These are phyloP conservation scores for Schizosaccharomyces octosporus DNA, from an alignment of 805 yeast genomes.

Conservation along the genomic window DNA sequence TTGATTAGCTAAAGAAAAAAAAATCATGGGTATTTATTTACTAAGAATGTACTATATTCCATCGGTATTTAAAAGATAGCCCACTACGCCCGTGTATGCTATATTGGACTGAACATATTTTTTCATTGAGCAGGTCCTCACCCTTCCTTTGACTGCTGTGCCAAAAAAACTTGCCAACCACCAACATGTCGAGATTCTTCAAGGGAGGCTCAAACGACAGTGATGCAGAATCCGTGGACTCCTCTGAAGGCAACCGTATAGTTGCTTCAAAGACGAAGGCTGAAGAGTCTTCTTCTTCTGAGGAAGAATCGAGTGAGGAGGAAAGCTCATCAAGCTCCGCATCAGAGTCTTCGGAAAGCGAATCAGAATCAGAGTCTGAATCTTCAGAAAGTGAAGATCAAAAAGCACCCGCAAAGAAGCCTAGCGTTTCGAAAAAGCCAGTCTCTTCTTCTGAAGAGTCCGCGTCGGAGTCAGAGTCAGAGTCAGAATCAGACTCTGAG, in stretches of 20 bases:
- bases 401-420: too few species aligned
- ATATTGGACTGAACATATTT: too few species aligned
- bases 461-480: not conserved
- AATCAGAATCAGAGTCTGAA: not conserved
- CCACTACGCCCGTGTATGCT: too few species aligned
- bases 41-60: too few species aligned
- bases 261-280: conserved; percentile 11
- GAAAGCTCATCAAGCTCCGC: not conserved
- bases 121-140: not conserved
- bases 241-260: conserved; percentile 32
- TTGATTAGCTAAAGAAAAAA: too few species aligned
- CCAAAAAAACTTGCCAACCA: conserved; percentile 1
- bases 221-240: conserved; percentile 27
- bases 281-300: conserved; percentile 15
- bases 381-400: too few species aligned
- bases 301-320: conserved; percentile 8
- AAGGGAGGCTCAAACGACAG: conserved; percentile 28
- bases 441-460: not conserved
- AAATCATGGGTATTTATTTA: too few species aligned
- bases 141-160: not conserved
- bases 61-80: too few species aligned
- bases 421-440: too few species aligned
- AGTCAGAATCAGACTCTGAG: not conserved
- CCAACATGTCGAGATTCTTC: conserved; percentile 74
- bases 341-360: not conserved